Percentiles rank a stretch among this genome's conserved stretches.
Conservation (phyloP, 345 rosid genomes). For the Orychophragmus violaceus region DNA sequence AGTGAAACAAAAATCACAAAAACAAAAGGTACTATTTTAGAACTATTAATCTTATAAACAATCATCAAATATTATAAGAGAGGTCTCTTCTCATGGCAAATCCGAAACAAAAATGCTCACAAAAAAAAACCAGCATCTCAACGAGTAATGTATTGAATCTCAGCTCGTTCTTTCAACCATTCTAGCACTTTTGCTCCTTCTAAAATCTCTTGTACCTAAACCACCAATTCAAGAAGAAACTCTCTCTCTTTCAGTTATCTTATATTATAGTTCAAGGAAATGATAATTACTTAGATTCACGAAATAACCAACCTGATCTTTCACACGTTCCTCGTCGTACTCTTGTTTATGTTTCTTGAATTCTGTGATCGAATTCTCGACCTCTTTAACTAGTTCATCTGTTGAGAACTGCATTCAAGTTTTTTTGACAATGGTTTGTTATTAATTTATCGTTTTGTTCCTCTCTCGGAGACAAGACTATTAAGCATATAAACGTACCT, state of each 20-base stretch:
- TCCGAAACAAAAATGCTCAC: not conserved
- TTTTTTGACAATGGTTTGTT: slow-evolving; percentile 9
- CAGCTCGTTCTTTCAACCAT: slow-evolving; percentile 78
- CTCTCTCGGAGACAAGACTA: not conserved
- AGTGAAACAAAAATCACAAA: not conserved
- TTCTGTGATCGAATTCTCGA: slow-evolving; percentile 65
- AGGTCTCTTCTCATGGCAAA: not conserved
- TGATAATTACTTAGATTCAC: not conserved
- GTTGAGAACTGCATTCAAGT: slow-evolving; percentile 53
- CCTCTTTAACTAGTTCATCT: slow-evolving; percentile 75
- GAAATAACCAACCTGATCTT: slow-evolving; percentile 58
- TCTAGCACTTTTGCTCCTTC: slow-evolving; percentile 97
- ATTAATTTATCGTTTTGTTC: not conserved
- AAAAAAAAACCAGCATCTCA: slow-evolving; percentile 29
- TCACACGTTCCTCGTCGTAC: slow-evolving; percentile 69
- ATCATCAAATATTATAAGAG: not conserved
- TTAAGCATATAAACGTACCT: slow-evolving; percentile 36
- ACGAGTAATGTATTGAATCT: slow-evolving; percentile 56
- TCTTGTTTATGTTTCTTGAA: slow-evolving; percentile 78
- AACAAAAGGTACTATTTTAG: not conserved
- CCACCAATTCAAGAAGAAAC: not conserved
- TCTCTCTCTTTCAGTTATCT: not conserved
- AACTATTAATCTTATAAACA: not conserved
- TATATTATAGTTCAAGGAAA: slow-evolving; percentile 2
- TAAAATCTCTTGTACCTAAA: slow-evolving; percentile 79